A percentile compares a stretch with the other conserved stretches of the same genome.
These are phyloP conservation scores for Coleophoma eucalyptorum DNA, from an alignment of 2,329 filamentous ascomycete genomes.

Conservation along the genomic window DNA sequence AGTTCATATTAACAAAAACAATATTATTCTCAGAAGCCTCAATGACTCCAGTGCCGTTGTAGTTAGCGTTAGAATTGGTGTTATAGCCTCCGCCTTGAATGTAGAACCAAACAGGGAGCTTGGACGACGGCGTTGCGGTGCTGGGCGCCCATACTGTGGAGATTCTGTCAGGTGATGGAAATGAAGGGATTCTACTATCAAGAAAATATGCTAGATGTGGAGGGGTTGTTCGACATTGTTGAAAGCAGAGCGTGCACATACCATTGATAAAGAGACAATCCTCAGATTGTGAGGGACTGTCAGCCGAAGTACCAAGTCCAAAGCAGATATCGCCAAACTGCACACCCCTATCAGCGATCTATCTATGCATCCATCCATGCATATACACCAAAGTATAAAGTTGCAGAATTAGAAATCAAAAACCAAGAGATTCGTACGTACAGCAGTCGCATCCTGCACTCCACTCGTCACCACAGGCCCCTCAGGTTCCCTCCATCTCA, in stretches of 20 bases:
- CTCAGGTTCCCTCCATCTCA: conserved; percentile 65
- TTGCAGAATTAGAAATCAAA: background rate
- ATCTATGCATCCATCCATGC: too few relatives aligned
- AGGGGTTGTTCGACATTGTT: too few relatives aligned
- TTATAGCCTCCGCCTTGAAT: conserved; percentile 46
- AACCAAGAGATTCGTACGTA: conserved; percentile 1
- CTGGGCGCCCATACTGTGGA: conserved; percentile 34
- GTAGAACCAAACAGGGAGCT: conserved; percentile 50
- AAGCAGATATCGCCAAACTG: conserved; percentile 45
- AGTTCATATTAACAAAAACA: conserved; percentile 58
- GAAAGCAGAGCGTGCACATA: too few relatives aligned
- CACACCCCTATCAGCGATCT: too few relatives aligned
- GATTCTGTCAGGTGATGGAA: too few relatives aligned
- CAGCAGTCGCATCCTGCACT: conserved; percentile 15
- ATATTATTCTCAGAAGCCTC: conserved; percentile 39
- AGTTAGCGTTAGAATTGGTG: conserved; percentile 44
- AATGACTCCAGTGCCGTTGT: conserved; percentile 45
- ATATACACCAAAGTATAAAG: background rate
- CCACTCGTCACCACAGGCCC: conserved; percentile 5
- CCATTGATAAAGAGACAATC: conserved; percentile 42
- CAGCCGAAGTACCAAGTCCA: conserved; percentile 25
- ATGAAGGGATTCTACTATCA: too few relatives aligned
- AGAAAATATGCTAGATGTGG: too few relatives aligned
- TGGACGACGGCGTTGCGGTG: conserved; percentile 33
- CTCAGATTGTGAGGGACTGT: conserved; percentile 27